These are phyloP conservation scores for Lecanicillium sp. DNA, from an alignment of 2,329 filamentous ascomycete genomes.

Conservation along the genomic window DNA sequence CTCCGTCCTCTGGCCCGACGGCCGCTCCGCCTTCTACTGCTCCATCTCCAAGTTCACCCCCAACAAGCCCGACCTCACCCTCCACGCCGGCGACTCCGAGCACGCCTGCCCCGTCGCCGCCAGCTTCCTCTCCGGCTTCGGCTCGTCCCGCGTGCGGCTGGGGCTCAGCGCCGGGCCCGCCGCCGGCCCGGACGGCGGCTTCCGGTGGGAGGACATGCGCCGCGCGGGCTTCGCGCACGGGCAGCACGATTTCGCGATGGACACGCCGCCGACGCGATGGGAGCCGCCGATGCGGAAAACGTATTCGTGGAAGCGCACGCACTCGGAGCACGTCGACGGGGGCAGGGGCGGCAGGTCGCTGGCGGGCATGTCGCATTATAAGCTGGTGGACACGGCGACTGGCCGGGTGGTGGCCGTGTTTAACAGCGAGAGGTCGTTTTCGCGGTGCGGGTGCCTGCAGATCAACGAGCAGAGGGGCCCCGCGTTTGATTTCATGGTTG, in stretches of 20 bases:
- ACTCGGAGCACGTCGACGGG: constrained; percentile 10
- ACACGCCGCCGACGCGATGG: neutral
- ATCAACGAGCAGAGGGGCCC: constrained; percentile 15
- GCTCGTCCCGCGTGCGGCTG: neutral
- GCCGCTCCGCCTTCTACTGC: neutral
- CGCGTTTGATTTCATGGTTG: constrained; percentile 17
- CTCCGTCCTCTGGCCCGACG: neutral
- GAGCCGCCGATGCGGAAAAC: neutral
- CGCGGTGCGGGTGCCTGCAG: constrained; percentile 15
- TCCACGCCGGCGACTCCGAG: neutral
- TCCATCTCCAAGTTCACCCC: neutral
- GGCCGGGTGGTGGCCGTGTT: constrained; percentile 16
- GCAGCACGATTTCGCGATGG: neutral
- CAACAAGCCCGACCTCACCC: neutral
- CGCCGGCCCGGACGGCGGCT: neutral
- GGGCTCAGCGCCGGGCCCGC: neutral
- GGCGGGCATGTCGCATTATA: constrained; percentile 12
- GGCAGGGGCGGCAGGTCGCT: constrained; percentile 8
- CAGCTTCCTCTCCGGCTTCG: neutral
- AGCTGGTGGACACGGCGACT: constrained; percentile 14
- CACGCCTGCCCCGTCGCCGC: neutral
- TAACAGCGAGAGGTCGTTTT: constrained; percentile 8
- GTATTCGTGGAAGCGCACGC: constrained; percentile 17
- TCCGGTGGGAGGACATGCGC: neutral
- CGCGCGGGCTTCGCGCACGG: neutral